phyloP scores from a whole-genome alignment of 2,329 filamentous ascomycete species.

The Calonectria henricotiae region DNA sequence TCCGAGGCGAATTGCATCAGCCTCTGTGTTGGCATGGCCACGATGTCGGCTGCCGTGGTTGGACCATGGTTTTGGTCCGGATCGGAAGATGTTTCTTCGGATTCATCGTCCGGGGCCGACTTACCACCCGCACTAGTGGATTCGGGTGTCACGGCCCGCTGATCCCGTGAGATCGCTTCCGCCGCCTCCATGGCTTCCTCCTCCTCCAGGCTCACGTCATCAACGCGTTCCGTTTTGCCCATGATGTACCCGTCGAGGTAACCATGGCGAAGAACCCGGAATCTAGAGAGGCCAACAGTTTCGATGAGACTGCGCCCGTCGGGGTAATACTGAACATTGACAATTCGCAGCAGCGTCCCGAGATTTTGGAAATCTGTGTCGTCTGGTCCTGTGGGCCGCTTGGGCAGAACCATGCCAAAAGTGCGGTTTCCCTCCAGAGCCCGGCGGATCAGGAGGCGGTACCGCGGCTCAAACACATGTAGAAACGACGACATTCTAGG shows the following conservation, averaged over 20 bases:
- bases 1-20: conserved; percentile 77
- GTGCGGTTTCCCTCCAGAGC: conserved; percentile 81
- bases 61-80: not conserved
- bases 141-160: not conserved
- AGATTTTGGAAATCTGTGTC: conserved; percentile 76
- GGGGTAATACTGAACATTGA: conserved; percentile 80
- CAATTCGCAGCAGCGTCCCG: conserved; percentile 84
- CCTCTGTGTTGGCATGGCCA: conserved; percentile 77
- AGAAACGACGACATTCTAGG: conserved; percentile 89
- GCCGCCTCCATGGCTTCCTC: conserved; percentile 83
- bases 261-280: conserved; percentile 78
- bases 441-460: conserved; percentile 89
- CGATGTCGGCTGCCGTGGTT: conserved; percentile 38
- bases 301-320: conserved; percentile 89
- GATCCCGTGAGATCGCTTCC: conserved; percentile 63
- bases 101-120: conserved; percentile 3
- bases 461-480: conserved; percentile 93
- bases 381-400: conserved; percentile 62
- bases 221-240: conserved; percentile 82
- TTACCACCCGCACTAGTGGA: conserved; percentile 20
- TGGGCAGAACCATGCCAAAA: conserved; percentile 90
- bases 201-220: conserved; percentile 86
- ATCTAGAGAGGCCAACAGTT: conserved; percentile 83
- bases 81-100: conserved; percentile 16
- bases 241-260: conserved; percentile 84